Percentiles rank a stretch among this genome's conserved stretches.
These are phyloP conservation scores for rapeseed (Brassica napus) DNA, from an alignment of 345 rosid genomes.

Conservation along the genomic window DNA sequence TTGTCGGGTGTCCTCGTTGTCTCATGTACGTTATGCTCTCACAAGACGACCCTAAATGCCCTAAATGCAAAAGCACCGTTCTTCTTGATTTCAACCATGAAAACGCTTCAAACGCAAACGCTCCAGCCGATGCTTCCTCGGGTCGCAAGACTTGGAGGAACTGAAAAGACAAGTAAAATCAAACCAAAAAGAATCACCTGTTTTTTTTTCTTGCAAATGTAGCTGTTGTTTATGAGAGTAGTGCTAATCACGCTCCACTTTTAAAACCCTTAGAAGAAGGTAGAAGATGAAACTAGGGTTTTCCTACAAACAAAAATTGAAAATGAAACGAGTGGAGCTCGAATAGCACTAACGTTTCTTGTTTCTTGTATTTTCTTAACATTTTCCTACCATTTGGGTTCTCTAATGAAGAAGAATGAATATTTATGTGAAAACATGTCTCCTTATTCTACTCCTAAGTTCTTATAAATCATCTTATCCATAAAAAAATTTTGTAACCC, in stretches of 20 bases:
- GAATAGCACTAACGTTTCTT: constrained; percentile 51
- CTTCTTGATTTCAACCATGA: constrained; percentile 76
- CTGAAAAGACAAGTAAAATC: constrained; percentile 44
- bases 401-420: constrained; percentile 43
- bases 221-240: constrained; percentile 34
- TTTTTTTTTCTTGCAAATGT: constrained; percentile 20
- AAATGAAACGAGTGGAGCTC: constrained; percentile 47
- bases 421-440: constrained; percentile 33
- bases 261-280: constrained; percentile 22
- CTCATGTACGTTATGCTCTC: constrained; percentile 94
- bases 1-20: constrained; percentile 91
- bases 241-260: constrained; percentile 74
- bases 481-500: too few species aligned
- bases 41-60: constrained; percentile 78
- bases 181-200: not conserved
- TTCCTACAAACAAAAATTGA: not conserved
- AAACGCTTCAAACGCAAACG: constrained; percentile 36
- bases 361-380: constrained; percentile 8
- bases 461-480: not conserved
- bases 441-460: constrained; percentile 13
- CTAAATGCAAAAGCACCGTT: constrained; percentile 87
- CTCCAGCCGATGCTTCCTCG: constrained; percentile 25
- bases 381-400: constrained; percentile 36
- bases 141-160: constrained; percentile 38
- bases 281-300: constrained; percentile 37